Percentiles rank a stretch among this genome's conserved stretches.
Conservation (phyloP, 1,284 basidiomycete species). For the Cerioporus squamosus region DNA sequence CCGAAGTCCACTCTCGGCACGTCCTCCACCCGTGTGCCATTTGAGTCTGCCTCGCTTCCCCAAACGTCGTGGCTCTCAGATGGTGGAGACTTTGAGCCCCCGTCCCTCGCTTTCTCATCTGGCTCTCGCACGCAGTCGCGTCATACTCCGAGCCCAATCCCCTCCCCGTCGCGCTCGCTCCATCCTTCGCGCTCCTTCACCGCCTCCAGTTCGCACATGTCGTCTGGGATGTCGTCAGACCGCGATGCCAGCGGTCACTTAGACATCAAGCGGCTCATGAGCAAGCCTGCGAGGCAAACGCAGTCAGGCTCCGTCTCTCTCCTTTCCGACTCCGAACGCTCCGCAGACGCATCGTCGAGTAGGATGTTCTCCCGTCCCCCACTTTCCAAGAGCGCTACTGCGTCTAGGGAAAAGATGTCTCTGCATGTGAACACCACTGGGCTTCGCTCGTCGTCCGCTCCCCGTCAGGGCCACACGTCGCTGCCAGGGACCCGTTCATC, state of each 20-base stretch:
- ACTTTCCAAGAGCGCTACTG: constrained; percentile 4
- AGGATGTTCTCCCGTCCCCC: constrained; percentile 3
- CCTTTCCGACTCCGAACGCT: no score
- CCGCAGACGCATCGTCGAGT: no score
- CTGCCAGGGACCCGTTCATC: background rate
- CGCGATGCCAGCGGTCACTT: constrained; percentile 36
- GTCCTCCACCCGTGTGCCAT: constrained; percentile 12
- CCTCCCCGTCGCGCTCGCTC: constrained; percentile 7
- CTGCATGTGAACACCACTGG: constrained; percentile 14
- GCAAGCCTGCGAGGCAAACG: constrained; percentile 39
- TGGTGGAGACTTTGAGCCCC: constrained; percentile 10
- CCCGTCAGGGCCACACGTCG: constrained; percentile 1
- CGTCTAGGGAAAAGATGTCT: constrained; percentile 15
- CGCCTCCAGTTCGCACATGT: constrained; percentile 28
- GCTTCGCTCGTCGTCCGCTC: constrained; percentile 5
- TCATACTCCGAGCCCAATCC: constrained; percentile 18
- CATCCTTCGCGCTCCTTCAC: constrained; percentile 17
- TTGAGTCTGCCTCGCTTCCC: constrained; percentile 19
- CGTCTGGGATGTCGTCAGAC: constrained; percentile 31
- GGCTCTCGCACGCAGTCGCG: constrained; percentile 16
- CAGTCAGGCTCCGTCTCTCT: constrained; percentile 31
- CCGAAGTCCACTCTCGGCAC: constrained; percentile 2
- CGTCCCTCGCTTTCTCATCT: constrained; percentile 2
- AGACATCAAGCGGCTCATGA: constrained; percentile 44
- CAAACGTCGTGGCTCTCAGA: constrained; percentile 22